phyloP scores from a whole-genome alignment of 768 basidiomycete species.

The Crepidotus variabilis region DNA sequence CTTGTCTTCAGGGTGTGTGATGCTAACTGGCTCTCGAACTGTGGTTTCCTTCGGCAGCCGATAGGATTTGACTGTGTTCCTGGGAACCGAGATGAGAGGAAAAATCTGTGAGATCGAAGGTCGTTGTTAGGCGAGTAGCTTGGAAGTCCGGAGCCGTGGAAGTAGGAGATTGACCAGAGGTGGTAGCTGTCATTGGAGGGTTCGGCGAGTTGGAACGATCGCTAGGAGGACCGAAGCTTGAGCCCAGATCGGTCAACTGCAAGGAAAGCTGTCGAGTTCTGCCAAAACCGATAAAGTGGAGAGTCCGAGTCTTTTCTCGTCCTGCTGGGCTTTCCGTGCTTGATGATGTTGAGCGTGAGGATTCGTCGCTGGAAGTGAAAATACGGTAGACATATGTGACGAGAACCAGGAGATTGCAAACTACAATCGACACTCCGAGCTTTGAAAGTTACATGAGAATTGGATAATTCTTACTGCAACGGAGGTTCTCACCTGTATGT shows the following conservation, averaged over 20 bases:
- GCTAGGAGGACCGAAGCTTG: not conserved
- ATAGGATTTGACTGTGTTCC: not conserved
- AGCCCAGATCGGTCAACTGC: not conserved
- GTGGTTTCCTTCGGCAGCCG: too few species aligned
- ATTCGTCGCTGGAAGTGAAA: not conserved
- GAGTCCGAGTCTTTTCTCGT: not conserved
- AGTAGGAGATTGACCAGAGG: not conserved
- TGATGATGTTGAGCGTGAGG: not conserved
- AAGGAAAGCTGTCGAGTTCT: not conserved
- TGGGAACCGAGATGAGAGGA: not conserved
- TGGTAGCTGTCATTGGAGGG: not conserved
- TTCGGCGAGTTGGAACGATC: not conserved
- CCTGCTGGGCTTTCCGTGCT: not conserved
- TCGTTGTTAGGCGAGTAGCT: not conserved
- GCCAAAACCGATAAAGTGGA: not conserved
- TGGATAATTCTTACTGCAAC: not conserved
- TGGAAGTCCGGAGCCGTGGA: not conserved
- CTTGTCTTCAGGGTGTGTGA: too few species aligned
- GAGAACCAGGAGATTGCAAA: slow-evolving; percentile 23
- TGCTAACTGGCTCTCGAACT: too few species aligned
- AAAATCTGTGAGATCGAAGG: not conserved
- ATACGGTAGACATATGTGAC: slow-evolving; percentile 20
- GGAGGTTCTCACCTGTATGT: slow-evolving; percentile 16
- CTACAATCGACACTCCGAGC: slow-evolving; percentile 13
- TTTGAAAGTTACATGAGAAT: not conserved